Conservation (phyloP, 164 flowering plant genomes). For the Vitis rupestris region DNA sequence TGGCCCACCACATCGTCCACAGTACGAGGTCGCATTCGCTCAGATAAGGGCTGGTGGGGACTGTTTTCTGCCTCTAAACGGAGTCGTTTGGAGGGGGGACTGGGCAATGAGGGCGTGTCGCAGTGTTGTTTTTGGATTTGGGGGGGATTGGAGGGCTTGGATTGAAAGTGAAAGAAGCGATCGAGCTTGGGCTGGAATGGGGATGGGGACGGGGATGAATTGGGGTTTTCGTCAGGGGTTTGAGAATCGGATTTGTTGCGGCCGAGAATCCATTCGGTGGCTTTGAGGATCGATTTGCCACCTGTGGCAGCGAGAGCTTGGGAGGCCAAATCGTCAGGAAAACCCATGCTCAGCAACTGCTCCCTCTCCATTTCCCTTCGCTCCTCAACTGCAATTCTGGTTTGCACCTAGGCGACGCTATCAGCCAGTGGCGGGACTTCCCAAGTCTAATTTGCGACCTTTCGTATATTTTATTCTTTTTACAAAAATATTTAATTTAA, state of each 20-base stretch:
- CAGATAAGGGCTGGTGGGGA: constrained; percentile 53
- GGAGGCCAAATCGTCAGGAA: constrained; percentile 53
- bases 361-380: constrained; percentile 37
- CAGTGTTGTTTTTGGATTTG: neutral
- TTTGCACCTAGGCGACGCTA: too few relatives aligned
- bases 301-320: constrained; percentile 71
- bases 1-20: constrained; percentile 76
- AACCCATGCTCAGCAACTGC: constrained; percentile 80
- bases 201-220: constrained; percentile 5
- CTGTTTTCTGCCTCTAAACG: constrained; percentile 3
- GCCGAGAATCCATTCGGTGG: constrained; percentile 81
- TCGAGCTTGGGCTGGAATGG: constrained; percentile 52
- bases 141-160: constrained; percentile 13
- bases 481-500: too few relatives aligned
- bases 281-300: constrained; percentile 57
- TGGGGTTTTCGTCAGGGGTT: neutral
- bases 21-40: constrained; percentile 74
- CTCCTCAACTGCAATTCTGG: too few relatives aligned
- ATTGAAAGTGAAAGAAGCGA: constrained; percentile 39
- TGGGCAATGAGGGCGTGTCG: neutral
- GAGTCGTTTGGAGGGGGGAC: constrained; percentile 23
- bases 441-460: too few relatives aligned
- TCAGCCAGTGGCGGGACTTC: too few relatives aligned
- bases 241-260: constrained; percentile 12
- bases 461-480: too few relatives aligned